These are phyloP conservation scores for Boletus rufocinnamomeus DNA, from an alignment of 768 basidiomycete genomes.

Conservation along the genomic window DNA sequence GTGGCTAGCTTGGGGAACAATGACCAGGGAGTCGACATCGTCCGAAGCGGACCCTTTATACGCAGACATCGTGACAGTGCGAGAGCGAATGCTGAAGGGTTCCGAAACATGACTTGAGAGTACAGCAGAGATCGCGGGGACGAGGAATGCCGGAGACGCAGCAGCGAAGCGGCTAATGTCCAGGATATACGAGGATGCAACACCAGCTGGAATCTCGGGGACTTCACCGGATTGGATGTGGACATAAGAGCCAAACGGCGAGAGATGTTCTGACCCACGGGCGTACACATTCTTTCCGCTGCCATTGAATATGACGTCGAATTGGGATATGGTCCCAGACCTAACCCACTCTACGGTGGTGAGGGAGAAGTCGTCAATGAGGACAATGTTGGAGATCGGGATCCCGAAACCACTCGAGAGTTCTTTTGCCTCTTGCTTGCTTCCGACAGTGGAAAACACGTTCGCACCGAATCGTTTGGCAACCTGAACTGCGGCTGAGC, in stretches of 20 bases:
- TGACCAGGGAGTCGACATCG: constrained; percentile 17
- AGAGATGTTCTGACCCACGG: constrained; percentile 22
- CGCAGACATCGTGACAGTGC: constrained; percentile 12
- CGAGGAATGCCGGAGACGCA: constrained; percentile 22
- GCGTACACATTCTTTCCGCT: constrained; percentile 19
- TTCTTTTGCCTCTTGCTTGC: constrained; percentile 13
- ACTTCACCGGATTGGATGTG: constrained; percentile 23
- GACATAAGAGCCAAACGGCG: constrained; percentile 28
- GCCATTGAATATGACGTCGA: constrained; percentile 30
- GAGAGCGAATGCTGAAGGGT: constrained; percentile 13
- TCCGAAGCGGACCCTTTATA: constrained; percentile 4
- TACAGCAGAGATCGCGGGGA: constrained; percentile 19
- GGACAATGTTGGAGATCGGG: constrained; percentile 10
- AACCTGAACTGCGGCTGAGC: constrained; percentile 30
- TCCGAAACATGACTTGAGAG: constrained; percentile 21
- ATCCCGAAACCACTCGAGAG: constrained; percentile 18
- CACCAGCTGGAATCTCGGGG: constrained; percentile 22
- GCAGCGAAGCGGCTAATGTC: constrained; percentile 26
- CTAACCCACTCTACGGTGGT: constrained; percentile 14
- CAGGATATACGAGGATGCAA: constrained; percentile 19
- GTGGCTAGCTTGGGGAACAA: constrained; percentile 14
- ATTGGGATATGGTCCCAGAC: constrained; percentile 16
- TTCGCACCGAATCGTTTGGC: constrained; percentile 24
- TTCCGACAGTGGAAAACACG: constrained; percentile 26
- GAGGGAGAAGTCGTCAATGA: constrained; percentile 16